These are phyloP conservation scores for Podaxis mareebaensis DNA, from an alignment of 768 basidiomycete genomes.

Conservation along the genomic window DNA sequence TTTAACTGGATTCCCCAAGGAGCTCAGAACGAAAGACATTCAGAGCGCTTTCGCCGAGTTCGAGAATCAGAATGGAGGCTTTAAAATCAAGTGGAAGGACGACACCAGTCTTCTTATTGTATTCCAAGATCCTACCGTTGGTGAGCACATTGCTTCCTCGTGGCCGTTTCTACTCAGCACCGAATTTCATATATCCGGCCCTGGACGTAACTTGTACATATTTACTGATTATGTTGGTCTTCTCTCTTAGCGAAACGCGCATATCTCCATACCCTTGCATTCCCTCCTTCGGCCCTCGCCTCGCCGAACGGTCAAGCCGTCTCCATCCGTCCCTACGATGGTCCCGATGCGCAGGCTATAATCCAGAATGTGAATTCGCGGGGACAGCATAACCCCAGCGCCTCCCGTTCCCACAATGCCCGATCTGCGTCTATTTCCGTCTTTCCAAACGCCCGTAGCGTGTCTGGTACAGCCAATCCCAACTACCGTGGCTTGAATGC, in stretches of 20 bases:
- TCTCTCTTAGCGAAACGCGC: constrained; percentile 80
- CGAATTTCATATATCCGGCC: not conserved
- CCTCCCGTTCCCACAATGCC: constrained; percentile 70
- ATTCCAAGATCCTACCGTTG: constrained; percentile 85
- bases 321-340: constrained; percentile 89
- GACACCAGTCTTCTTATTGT: constrained; percentile 95
- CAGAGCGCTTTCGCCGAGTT: constrained; percentile 89
- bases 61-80: constrained; percentile 84
- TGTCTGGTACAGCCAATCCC: constrained; percentile 34
- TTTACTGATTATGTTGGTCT: constrained; percentile 11
- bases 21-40: constrained; percentile 97
- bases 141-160: constrained; percentile 52
- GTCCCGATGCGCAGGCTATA: constrained; percentile 85
- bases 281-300: constrained; percentile 71
- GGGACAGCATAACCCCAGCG: constrained; percentile 58
- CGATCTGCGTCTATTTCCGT: constrained; percentile 69
- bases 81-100: constrained; percentile 99
- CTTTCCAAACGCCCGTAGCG: constrained; percentile 53
- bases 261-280: constrained; percentile 87
- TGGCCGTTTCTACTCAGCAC: constrained; percentile 7
- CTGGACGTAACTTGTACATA: constrained; percentile 1
- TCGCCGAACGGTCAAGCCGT: constrained; percentile 54
- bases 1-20: constrained; percentile 89
- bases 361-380: constrained; percentile 84
- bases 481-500: constrained; percentile 8